Evolutionary conservation across 495 filamentous ascomycete genomes (phyloP).

Genomic region (Podospora pseudopauciseta): DNA sequence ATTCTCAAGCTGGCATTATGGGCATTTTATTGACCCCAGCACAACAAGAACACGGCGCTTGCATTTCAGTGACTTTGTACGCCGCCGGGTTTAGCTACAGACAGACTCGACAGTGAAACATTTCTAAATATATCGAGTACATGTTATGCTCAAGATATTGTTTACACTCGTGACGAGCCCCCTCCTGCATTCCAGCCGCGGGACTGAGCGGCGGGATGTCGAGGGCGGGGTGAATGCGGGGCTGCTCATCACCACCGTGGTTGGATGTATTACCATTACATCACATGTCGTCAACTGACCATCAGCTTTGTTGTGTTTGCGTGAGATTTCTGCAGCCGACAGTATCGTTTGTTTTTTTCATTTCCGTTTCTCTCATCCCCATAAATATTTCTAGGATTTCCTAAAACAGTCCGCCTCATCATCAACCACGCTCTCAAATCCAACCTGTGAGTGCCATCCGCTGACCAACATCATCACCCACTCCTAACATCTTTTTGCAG

Average conservation of each 20-base stretch:
- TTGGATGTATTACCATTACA: slow-evolving; percentile 15
- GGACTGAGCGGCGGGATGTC: background rate
- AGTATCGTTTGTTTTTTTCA: background rate
- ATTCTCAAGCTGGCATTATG: background rate
- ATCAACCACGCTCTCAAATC: no score
- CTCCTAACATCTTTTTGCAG: background rate
- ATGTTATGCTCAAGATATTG: background rate
- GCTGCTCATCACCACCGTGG: background rate
- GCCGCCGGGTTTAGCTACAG: background rate
- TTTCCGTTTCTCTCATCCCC: background rate
- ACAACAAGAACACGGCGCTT: background rate
- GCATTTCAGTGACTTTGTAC: background rate
- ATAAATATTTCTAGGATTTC: no score
- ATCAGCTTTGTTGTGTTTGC: slow-evolving; percentile 1
- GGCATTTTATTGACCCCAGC: background rate
- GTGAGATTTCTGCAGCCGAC: background rate
- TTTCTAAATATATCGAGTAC: background rate
- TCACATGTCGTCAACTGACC: slow-evolving; percentile 19
- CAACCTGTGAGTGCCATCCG: background rate
- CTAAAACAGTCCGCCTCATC: no score
- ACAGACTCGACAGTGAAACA: background rate
- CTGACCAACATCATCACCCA: background rate
- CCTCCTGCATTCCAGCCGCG: background rate
- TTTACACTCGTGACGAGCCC: background rate
- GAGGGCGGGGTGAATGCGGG: slow-evolving; percentile 1